Conservation (phyloP, 2,329 filamentous ascomycete genomes). For the Coniochaeta prunicola region DNA sequence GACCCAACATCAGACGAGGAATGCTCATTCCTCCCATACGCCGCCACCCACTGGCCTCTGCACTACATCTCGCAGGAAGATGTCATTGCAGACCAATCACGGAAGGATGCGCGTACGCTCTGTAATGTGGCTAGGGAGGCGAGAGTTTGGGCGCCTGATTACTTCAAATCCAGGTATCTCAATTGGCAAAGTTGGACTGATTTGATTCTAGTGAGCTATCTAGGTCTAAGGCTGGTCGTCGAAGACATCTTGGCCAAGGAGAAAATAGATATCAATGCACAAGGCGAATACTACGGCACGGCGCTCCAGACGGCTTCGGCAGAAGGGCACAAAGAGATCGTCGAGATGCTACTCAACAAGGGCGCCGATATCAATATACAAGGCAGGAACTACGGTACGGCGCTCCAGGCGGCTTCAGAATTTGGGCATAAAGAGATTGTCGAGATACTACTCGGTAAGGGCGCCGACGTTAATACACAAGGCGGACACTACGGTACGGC, state of each 20-base stretch:
- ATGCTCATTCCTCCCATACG: constrained; percentile 4
- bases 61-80: constrained; percentile 3
- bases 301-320: constrained; percentile 2
- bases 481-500: constrained; percentile 3
- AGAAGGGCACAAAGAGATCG: background rate
- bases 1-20: too few species aligned
- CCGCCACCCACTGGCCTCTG: constrained; percentile 5
- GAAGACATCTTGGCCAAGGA: constrained; percentile 3
- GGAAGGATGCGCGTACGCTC: constrained; percentile 3
- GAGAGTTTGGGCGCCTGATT: constrained; percentile 1
- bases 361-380: constrained; percentile 2
- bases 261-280: background rate
- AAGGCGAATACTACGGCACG: constrained; percentile 3
- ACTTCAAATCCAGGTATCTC: background rate
- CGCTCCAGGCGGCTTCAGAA: constrained; percentile 2
- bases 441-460: too few species aligned
- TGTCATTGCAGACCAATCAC: background rate
- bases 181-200: constrained; percentile 5
- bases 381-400: constrained; percentile 3
- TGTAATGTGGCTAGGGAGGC: background rate
- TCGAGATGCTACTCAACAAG: background rate
- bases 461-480: background rate
- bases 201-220: constrained; percentile 6
- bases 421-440: background rate
- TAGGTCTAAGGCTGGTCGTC: constrained; percentile 6